Evolutionary conservation across 225 moss, liverwort and hornwort species (phyloP).

Genomic region (Sphagnum contortum): DNA sequence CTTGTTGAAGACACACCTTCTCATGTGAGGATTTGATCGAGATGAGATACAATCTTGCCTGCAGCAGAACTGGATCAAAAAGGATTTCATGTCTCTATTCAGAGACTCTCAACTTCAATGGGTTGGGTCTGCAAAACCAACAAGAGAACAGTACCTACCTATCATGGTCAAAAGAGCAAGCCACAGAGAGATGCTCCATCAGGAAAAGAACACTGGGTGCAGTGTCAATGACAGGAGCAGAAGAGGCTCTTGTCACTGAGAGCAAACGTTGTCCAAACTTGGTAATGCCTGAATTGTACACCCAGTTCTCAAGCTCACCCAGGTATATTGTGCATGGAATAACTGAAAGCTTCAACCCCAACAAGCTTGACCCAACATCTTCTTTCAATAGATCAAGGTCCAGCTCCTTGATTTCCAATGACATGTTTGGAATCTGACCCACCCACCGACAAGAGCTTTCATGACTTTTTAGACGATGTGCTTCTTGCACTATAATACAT

Average conservation of each 20-base stretch:
- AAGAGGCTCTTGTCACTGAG: slow-evolving; percentile 35
- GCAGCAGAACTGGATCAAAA: no score
- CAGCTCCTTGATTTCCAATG: slow-evolving; percentile 74
- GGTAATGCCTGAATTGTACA: slow-evolving; percentile 41
- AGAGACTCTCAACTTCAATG: no score
- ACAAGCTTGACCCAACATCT: slow-evolving; percentile 45
- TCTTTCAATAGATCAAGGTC: slow-evolving; percentile 68
- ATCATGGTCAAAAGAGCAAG: slow-evolving; percentile 61
- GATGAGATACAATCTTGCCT: no score
- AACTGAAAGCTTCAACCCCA: slow-evolving; percentile 54
- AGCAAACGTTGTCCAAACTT: slow-evolving; percentile 39
- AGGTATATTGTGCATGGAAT: slow-evolving; percentile 51
- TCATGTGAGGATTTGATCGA: no score
- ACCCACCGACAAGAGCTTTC: no score
- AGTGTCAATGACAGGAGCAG: slow-evolving; percentile 29
- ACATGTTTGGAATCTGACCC: slow-evolving; percentile 59
- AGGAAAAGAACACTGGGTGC: slow-evolving; percentile 46
- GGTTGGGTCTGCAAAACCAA: no score
- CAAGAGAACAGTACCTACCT: slow-evolving; percentile 14
- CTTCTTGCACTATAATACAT: no score
- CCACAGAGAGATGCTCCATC: slow-evolving; percentile 55
- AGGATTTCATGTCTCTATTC: no score
- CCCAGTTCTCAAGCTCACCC: slow-evolving; percentile 43
- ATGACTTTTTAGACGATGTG: no score
- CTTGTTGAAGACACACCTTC: no score